These are phyloP conservation scores for Dryadomyces quercivorus DNA, from an alignment of 2,329 filamentous ascomycete genomes.

Conservation along the genomic window DNA sequence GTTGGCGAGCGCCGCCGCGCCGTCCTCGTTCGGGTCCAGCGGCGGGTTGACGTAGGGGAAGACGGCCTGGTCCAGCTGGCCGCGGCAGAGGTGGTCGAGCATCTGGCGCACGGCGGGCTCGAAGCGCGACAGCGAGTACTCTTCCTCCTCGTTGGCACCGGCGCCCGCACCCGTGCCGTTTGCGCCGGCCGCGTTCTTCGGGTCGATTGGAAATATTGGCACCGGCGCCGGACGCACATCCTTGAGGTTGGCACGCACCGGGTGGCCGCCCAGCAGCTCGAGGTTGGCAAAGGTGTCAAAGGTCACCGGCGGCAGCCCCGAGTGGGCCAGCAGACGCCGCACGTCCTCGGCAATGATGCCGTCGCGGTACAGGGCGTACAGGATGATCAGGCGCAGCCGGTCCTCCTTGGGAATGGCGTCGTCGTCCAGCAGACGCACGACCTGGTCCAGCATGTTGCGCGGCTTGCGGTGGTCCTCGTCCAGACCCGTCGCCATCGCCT, in stretches of 20 bases:
- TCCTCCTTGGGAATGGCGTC: conserved; percentile 60
- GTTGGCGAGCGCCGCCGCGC: conserved; percentile 25
- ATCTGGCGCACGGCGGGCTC: conserved; percentile 72
- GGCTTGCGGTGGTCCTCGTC: conserved; percentile 89
- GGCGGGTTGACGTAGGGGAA: conserved; percentile 69
- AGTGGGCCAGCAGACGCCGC: conserved; percentile 71
- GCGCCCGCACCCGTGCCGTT: conserved; percentile 10
- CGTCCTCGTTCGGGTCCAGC: conserved; percentile 47
- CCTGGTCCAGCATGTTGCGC: conserved; percentile 75
- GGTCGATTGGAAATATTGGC: conserved; percentile 62
- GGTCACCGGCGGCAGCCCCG: conserved; percentile 63
- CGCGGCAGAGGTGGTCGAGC: conserved; percentile 61
- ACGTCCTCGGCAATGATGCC: conserved; percentile 78
- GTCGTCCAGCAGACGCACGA: conserved; percentile 82
- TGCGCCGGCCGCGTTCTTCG: conserved; percentile 19
- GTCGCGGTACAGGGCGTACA: conserved; percentile 78
- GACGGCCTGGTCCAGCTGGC: conserved; percentile 49
- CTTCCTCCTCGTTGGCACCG: conserved; percentile 42
- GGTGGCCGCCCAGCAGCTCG: conserved; percentile 66
- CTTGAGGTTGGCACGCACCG: conserved; percentile 53
- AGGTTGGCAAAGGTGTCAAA: conserved; percentile 65
- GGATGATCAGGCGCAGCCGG: conserved; percentile 69
- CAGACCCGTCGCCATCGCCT: conserved; percentile 79
- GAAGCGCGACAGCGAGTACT: conserved; percentile 78
- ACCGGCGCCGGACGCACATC: conserved; percentile 55